Percentiles rank a stretch among this genome's conserved stretches.
phyloP scores from a whole-genome alignment of 805 yeast genomes.

The Candida boleticola region DNA sequence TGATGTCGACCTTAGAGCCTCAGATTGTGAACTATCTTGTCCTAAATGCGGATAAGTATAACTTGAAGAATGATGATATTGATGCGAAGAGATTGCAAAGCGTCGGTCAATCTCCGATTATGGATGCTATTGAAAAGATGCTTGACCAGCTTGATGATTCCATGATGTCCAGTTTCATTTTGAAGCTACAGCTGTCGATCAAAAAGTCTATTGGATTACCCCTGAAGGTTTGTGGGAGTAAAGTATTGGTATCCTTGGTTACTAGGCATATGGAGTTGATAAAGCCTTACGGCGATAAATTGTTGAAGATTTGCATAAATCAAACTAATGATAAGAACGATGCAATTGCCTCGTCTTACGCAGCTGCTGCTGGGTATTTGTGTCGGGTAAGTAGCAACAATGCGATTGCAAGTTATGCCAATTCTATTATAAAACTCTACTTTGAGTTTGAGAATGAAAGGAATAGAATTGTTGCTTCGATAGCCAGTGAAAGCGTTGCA shows the following conservation, averaged over 20 bases:
- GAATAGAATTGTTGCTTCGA: slow-evolving; percentile 51
- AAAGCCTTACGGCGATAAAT: slow-evolving; percentile 55
- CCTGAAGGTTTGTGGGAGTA: slow-evolving; percentile 82
- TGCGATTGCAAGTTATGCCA: slow-evolving; percentile 52
- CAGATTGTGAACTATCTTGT: slow-evolving; percentile 83
- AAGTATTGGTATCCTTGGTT: slow-evolving; percentile 64
- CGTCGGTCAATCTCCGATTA: slow-evolving; percentile 79
- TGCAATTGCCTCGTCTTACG: slow-evolving; percentile 71
- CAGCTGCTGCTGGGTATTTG: slow-evolving; percentile 76
- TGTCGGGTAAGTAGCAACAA: slow-evolving; percentile 59
- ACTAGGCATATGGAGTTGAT: slow-evolving; percentile 48
- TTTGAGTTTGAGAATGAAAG: slow-evolving; percentile 52
- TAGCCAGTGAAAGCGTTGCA: slow-evolving; percentile 64
- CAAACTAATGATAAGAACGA: slow-evolving; percentile 72
- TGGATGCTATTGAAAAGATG: slow-evolving; percentile 78
- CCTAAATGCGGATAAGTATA: slow-evolving; percentile 85
- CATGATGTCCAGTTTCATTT: slow-evolving; percentile 48
- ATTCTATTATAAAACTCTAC: slow-evolving; percentile 50
- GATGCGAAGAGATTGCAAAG: slow-evolving; percentile 75
- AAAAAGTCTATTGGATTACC: slow-evolving; percentile 83
- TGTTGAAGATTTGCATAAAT: slow-evolving; percentile 54
- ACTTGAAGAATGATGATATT: slow-evolving; percentile 64
- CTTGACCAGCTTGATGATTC: slow-evolving; percentile 54
- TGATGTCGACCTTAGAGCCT: slow-evolving; percentile 89
- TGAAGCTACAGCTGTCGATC: slow-evolving; percentile 52